Percentiles rank a stretch among this genome's conserved stretches.
Conservation (phyloP, 805 yeast species). For the Clavispora santaluciae region DNA sequence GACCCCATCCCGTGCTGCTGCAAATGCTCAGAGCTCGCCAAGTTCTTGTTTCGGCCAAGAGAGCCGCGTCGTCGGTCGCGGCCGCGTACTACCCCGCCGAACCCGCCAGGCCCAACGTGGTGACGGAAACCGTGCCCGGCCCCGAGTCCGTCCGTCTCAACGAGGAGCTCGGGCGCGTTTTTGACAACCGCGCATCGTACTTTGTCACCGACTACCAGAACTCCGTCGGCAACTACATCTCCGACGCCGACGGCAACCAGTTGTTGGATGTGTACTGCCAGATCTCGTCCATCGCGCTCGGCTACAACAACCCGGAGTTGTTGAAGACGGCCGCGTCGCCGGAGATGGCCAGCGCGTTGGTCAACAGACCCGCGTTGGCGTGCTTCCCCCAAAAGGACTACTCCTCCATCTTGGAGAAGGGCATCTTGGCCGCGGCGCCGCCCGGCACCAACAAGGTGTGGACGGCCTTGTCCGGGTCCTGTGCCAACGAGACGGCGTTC, state of each 20-base stretch:
- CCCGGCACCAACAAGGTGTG: constrained; percentile 55
- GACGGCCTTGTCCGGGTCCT: constrained; percentile 65
- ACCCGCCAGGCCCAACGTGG: constrained; percentile 28
- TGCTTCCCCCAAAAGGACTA: constrained; percentile 63
- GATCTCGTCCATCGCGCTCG: constrained; percentile 40
- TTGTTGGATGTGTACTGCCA: constrained; percentile 40
- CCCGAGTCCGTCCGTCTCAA: constrained; percentile 28
- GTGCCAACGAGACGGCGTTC: constrained; percentile 66
- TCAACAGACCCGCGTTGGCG: constrained; percentile 42
- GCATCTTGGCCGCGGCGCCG: constrained; percentile 60
- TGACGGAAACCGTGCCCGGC: constrained; percentile 34
- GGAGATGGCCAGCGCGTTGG: constrained; percentile 38
- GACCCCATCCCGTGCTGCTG: no score
- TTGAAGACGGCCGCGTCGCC: constrained; percentile 33
- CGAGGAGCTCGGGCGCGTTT: constrained; percentile 32
- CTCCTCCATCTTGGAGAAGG: constrained; percentile 42
- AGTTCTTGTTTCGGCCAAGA: constrained; percentile 3
- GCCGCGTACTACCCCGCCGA: constrained; percentile 34
- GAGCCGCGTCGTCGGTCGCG: constrained; percentile 16
- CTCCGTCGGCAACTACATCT: constrained; percentile 37
- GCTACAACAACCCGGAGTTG: constrained; percentile 41
- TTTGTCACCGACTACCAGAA: constrained; percentile 37
- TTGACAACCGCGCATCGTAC: constrained; percentile 39
- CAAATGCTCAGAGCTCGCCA: constrained; percentile 9
- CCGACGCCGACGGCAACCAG: constrained; percentile 39